Evolutionary conservation across 2,329 filamentous ascomycete genomes (phyloP).

Genomic region (Venturia pyrina): DNA sequence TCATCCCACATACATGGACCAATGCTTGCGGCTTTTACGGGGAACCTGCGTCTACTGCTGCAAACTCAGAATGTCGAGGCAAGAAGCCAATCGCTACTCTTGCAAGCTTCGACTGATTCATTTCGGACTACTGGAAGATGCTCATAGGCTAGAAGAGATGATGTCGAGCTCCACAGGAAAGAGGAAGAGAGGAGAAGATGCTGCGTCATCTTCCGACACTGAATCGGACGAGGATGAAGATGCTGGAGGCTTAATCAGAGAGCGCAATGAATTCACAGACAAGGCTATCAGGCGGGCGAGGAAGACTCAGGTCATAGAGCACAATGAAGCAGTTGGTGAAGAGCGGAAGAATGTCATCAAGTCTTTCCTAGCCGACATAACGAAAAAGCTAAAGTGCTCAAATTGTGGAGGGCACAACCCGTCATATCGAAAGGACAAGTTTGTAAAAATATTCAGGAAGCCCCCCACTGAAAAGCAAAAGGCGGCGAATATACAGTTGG

Average conservation of each 20-base stretch:
- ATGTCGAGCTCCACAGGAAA: slow-evolving; percentile 37
- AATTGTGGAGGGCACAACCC: slow-evolving; percentile 65
- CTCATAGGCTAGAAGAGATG: slow-evolving; percentile 40
- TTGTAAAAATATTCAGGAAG: slow-evolving; percentile 88
- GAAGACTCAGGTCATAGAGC: slow-evolving; percentile 38
- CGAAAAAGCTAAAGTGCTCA: slow-evolving; percentile 58
- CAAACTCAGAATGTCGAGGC: slow-evolving; percentile 67
- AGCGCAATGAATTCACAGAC: slow-evolving; percentile 60
- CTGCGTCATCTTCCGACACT: slow-evolving; percentile 17
- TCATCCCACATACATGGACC: slow-evolving; percentile 94
- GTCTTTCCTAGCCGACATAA: slow-evolving; percentile 68
- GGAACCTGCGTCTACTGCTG: slow-evolving; percentile 89
- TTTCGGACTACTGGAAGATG: slow-evolving; percentile 68
- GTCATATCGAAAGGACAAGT: slow-evolving; percentile 77
- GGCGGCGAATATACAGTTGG: slow-evolving; percentile 61
- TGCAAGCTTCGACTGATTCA: slow-evolving; percentile 83
- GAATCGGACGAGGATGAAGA: slow-evolving; percentile 21
- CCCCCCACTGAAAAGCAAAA: slow-evolving; percentile 64
- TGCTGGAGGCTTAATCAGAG: slow-evolving; percentile 41
- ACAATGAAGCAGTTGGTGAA: slow-evolving; percentile 76
- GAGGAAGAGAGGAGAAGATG: slow-evolving; percentile 5
- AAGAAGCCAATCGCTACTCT: slow-evolving; percentile 65
- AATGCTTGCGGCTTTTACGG: slow-evolving; percentile 73
- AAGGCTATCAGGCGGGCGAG: slow-evolving; percentile 55
- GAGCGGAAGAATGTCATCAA: slow-evolving; percentile 67